Percentiles rank a stretch among this genome's conserved stretches.
phyloP scores from a whole-genome alignment of 2,329 filamentous ascomycete genomes.

The Aspergillus sp. region DNA sequence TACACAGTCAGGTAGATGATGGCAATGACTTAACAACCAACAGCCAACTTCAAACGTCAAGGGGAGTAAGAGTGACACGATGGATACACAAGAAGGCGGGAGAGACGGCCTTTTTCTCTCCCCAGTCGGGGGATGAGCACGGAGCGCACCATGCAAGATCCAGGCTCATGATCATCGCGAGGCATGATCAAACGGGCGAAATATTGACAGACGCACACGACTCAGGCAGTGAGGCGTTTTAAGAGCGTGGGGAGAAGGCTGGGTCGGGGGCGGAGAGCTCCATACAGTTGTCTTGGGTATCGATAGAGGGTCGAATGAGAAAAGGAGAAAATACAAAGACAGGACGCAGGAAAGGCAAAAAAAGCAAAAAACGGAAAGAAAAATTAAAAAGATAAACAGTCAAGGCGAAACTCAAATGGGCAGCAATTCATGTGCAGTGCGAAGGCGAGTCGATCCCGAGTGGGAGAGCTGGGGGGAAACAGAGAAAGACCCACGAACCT shows the following conservation, averaged over 20 bases:
- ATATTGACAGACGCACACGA: conserved; percentile 8
- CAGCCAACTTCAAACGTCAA: background rate
- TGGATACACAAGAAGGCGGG: conserved; percentile 12
- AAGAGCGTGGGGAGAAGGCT: conserved; percentile 16
- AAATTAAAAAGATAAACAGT: background rate
- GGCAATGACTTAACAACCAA: background rate
- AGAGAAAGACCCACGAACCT: conserved; percentile 13
- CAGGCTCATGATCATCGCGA: conserved; percentile 8
- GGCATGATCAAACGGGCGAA: background rate
- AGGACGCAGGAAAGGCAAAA: background rate
- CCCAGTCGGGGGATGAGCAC: conserved; percentile 2
- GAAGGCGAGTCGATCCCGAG: conserved; percentile 9
- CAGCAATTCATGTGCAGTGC: conserved; percentile 6
- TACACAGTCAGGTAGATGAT: background rate
- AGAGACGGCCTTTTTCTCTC: conserved; percentile 3
- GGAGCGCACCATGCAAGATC: conserved; percentile 4
- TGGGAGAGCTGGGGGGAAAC: background rate
- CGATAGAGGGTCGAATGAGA: conserved; percentile 1
- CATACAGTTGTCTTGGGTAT: conserved; percentile 5
- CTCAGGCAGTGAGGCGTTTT: conserved; percentile 1
- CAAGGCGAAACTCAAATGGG: conserved; percentile 12
- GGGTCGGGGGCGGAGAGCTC: conserved; percentile 12
- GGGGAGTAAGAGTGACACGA: conserved; percentile 12
- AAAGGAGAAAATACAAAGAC: background rate
- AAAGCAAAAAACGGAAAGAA: conserved; percentile 5